A percentile compares a stretch with the other conserved stretches of the same genome.
These are phyloP conservation scores for Earliella scabrosa DNA, from an alignment of 1,284 basidiomycete species.

Conservation along the genomic window DNA sequence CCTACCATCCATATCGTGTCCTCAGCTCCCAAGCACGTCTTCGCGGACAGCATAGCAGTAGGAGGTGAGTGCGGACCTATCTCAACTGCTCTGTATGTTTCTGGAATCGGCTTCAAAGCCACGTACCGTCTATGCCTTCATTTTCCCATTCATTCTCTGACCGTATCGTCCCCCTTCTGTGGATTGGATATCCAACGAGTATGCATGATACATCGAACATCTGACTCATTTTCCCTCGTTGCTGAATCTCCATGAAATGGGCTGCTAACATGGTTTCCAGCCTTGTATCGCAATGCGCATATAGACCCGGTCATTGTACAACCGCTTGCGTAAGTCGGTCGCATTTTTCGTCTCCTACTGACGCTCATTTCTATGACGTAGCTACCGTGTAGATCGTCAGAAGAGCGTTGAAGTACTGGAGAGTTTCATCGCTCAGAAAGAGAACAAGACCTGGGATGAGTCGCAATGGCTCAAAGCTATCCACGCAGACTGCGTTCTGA, in stretches of 20 bases:
- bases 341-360: neutral
- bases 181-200: no score
- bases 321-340: conserved; percentile 63
- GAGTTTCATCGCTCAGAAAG: conserved; percentile 59
- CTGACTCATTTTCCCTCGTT: no score
- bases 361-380: conserved; percentile 27
- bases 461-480: conserved; percentile 58
- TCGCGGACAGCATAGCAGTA: conserved; percentile 58
- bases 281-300: conserved; percentile 64
- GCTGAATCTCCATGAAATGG: no score
- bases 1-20: conserved; percentile 65
- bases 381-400: conserved; percentile 71
- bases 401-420: conserved; percentile 68
- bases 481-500: conserved; percentile 64
- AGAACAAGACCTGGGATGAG: conserved; percentile 59
- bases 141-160: no score
- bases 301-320: conserved; percentile 78
- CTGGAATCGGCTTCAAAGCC: neutral
- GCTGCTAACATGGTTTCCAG: no score
- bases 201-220: no score
- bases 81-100: no score
- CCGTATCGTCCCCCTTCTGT: no score
- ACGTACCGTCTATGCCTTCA: neutral
- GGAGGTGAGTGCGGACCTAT: conserved; percentile 41
- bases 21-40: conserved; percentile 69